phyloP scores from a whole-genome alignment of 495 filamentous ascomycete genomes.

The Penicillium fimorum region DNA sequence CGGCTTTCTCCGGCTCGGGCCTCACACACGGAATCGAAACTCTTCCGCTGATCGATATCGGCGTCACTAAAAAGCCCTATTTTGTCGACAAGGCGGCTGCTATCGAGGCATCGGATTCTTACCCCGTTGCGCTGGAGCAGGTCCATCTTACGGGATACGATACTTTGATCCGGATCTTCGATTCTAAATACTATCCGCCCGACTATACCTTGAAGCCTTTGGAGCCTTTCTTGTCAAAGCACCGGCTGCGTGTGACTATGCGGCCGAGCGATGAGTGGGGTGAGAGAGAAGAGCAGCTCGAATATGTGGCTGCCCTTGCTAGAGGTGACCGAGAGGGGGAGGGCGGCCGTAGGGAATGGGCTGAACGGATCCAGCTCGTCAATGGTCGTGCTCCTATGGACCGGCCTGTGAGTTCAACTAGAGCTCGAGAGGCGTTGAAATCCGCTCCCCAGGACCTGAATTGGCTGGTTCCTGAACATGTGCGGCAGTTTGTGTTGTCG shows the following conservation, averaged over 20 bases:
- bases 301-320: constrained; percentile 53
- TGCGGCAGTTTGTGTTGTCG: constrained; percentile 56
- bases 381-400: constrained; percentile 55
- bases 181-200: constrained; percentile 78
- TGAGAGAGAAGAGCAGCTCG: constrained; percentile 53
- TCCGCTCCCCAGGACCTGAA: constrained; percentile 55
- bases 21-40: constrained; percentile 14
- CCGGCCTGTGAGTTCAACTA: constrained; percentile 72
- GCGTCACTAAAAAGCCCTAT: constrained; percentile 75
- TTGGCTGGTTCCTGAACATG: constrained; percentile 60
- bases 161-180: constrained; percentile 79
- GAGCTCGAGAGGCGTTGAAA: constrained; percentile 63
- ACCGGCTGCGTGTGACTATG: constrained; percentile 70
- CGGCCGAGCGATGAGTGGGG: constrained; percentile 70
- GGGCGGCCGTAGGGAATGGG: constrained; percentile 68
- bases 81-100: constrained; percentile 81
- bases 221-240: constrained; percentile 64
- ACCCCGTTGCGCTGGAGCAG: constrained; percentile 52
- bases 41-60: constrained; percentile 65
- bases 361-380: constrained; percentile 65
- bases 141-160: constrained; percentile 86
- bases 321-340: constrained; percentile 51
- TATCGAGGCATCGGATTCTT: constrained; percentile 56
- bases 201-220: constrained; percentile 55
- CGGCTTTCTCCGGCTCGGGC: constrained; percentile 5